A percentile compares a stretch with the other conserved stretches of the same genome.
Conservation (phyloP, 371 early-diverging fungal genomes). For the Neoconidiobolus thromboides region DNA sequence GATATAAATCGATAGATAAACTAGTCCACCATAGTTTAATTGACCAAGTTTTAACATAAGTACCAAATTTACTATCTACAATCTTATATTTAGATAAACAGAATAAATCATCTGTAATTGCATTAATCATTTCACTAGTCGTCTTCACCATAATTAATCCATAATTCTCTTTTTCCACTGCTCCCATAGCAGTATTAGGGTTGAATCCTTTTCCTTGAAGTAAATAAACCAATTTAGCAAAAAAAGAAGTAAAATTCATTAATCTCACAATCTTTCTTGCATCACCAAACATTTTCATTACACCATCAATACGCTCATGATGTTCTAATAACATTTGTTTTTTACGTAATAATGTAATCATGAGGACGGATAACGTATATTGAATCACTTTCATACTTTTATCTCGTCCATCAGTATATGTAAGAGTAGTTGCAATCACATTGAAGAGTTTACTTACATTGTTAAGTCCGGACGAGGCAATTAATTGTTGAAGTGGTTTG, state of each 20-base stretch:
- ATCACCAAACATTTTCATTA: slow-evolving; percentile 43
- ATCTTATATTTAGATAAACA: slow-evolving; percentile 46
- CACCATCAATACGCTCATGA: slow-evolving; percentile 19
- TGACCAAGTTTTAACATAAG: slow-evolving; percentile 23
- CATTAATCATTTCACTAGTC: slow-evolving; percentile 29
- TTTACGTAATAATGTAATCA: slow-evolving; percentile 24
- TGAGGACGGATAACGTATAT: slow-evolving; percentile 43
- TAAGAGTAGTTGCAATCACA: background rate
- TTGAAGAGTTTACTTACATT: background rate
- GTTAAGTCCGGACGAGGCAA: background rate
- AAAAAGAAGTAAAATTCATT: slow-evolving; percentile 34
- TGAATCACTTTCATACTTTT: slow-evolving; percentile 56
- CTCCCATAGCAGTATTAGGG: slow-evolving; percentile 3
- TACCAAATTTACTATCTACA: slow-evolving; percentile 17
- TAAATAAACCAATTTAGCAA: slow-evolving; percentile 7
- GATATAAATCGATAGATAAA: slow-evolving; percentile 26
- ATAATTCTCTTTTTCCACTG: background rate
- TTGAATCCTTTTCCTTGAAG: background rate
- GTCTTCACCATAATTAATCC: background rate
- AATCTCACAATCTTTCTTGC: slow-evolving; percentile 54
- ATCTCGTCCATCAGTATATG: slow-evolving; percentile 63
- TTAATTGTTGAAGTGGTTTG: background rate
- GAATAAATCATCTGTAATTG: slow-evolving; percentile 51
- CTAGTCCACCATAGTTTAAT: slow-evolving; percentile 35
- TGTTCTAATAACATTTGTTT: slow-evolving; percentile 16